These are phyloP conservation scores for Yamadazyma phyllophila DNA, from an alignment of 805 yeast species.

Conservation along the genomic window DNA sequence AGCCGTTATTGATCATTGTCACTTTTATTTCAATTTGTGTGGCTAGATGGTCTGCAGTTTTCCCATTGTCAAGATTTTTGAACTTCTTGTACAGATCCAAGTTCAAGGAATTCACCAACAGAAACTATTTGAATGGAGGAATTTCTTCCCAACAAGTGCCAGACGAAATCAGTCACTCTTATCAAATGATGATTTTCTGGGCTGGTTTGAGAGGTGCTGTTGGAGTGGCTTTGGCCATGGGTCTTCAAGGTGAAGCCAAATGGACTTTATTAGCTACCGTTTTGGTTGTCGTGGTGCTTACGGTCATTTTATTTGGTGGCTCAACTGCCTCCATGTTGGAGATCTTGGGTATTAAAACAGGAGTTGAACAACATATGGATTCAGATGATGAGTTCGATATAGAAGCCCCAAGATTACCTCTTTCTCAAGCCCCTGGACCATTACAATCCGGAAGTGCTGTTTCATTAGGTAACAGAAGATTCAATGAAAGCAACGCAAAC, in stretches of 20 bases:
- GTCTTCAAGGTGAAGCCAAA: conserved; percentile 91
- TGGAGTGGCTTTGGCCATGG: conserved; percentile 98
- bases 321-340: conserved; percentile 98
- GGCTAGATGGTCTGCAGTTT: conserved; percentile 96
- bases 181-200: conserved; percentile 99
- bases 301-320: conserved; percentile 96
- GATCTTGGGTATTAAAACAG: conserved; percentile 87
- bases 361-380: conserved; percentile 68
- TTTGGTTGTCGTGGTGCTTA: conserved; percentile 90
- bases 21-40: conserved; percentile 88
- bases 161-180: conserved; percentile 91
- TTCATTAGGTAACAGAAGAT: conserved; percentile 20
- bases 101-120: conserved; percentile 38
- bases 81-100: conserved; percentile 74
- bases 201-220: conserved; percentile 99
- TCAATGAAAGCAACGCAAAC: conserved; percentile 2
- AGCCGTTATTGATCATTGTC: conserved; percentile 87
- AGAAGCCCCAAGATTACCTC: conserved; percentile 57
- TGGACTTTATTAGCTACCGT: conserved; percentile 90
- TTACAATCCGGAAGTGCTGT: conserved; percentile 9
- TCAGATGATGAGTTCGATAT: conserved; percentile 96
- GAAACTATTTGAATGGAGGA: conserved; percentile 37
- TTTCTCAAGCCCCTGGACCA: conserved; percentile 25
- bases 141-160: conserved; percentile 45
- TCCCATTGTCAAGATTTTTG: conserved; percentile 83